Conservation (phyloP, 352 stramenopile genomes). For the Globisporangium irregulare region DNA sequence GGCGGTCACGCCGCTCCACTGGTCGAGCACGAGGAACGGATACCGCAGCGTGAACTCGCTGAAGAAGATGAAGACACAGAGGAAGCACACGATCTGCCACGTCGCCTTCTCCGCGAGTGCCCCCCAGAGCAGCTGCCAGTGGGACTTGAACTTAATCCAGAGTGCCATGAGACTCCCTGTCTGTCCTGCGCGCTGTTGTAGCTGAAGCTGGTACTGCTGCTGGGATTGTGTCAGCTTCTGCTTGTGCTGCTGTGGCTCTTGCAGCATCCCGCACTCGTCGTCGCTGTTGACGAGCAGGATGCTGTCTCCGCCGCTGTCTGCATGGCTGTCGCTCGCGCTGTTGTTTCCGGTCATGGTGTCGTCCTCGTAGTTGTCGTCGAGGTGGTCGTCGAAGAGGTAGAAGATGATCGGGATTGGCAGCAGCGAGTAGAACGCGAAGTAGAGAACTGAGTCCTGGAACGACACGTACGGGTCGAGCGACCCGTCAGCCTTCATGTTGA, state of each 20-base stretch:
- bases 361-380: constrained; percentile 3
- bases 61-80: constrained; percentile 48
- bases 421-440: constrained; percentile 36
- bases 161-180: neutral
- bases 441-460: constrained; percentile 28
- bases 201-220: neutral
- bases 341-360: neutral
- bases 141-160: constrained; percentile 13
- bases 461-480: constrained; percentile 17
- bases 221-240: neutral
- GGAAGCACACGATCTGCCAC: constrained; percentile 36
- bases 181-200: neutral
- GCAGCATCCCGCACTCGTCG: constrained; percentile 21
- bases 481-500: constrained; percentile 22
- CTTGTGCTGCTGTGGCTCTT: constrained; percentile 10
- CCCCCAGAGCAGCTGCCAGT: constrained; percentile 35
- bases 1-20: constrained; percentile 40
- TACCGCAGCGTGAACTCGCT: constrained; percentile 49
- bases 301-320: constrained; percentile 6
- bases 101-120: constrained; percentile 36
- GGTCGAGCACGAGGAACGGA: constrained; percentile 31
- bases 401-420: constrained; percentile 36
- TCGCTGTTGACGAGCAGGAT: constrained; percentile 18
- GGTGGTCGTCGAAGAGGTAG: constrained; percentile 35
- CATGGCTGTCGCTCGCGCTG: constrained; percentile 11